Evolutionary conservation across 1,284 basidiomycete genomes (phyloP), one percentile per base, ranked within the genome.

Genomic region (Anthracocystis walkeri): DNA sequence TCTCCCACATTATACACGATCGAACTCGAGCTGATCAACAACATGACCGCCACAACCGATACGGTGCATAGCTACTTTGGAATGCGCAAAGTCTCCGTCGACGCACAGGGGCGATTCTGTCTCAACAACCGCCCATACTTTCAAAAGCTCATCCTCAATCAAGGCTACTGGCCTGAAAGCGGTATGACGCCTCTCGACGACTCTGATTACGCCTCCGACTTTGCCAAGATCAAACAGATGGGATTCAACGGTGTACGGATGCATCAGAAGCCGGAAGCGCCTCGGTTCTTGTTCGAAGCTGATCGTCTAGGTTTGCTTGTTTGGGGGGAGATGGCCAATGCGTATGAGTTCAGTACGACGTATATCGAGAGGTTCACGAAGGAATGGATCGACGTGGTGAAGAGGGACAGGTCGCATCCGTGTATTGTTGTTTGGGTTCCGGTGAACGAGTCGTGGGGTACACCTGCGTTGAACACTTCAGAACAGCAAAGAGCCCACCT

Each of bases 251-350:
- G 76, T 12, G 60, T 59, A 1, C 58, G 78, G 8, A 72, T 69
- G 59, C 78, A 80, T 45, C 78, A 80, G 41, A 80, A 76, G 46
- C 68, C 74, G 10, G 78, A 78, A 46, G 56, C 56, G 31, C 68
- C 54, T 1, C 40, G 61, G 1, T 80, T 62, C 35, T 48, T 78
- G 4, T 77, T 42, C 57, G 59, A 63, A 35, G 71, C 75, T 7
- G 78, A 78, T 41, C 56, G 65, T 4, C 60, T 77, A 10, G 76
- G 76, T 6, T 56, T 75, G 56, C 59, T 79, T 11, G 75, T 79
- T 1, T 79, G 78, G 78, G 65, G 72, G 7, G 76, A 79, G 61
- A 73, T 73, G 72, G 72, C 72, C 14, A 80, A 78, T 38, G 71
- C 76, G 14, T 78, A 77, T 59, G 73, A 78, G 35, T 80, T 57